Conservation (phyloP, 1,284 basidiomycete species). For the Austroboletus niveus region DNA sequence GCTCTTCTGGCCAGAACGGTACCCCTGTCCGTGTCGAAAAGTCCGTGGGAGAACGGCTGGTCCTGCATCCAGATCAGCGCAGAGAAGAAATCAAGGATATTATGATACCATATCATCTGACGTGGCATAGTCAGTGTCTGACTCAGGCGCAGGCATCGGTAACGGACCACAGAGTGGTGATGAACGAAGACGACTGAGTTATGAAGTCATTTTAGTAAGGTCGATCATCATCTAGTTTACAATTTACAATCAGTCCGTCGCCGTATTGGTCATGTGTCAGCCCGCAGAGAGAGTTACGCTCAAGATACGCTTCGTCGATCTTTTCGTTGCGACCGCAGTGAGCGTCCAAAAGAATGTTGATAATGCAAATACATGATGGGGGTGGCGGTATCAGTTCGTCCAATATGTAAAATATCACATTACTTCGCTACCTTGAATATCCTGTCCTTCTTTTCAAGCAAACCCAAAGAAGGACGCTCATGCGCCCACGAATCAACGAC, state of each 20-base stretch:
- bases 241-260: neutral
- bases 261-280: neutral
- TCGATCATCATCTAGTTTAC: too few species aligned
- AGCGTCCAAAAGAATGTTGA: conserved; percentile 24
- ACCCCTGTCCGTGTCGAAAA: conserved; percentile 35
- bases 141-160: conserved; percentile 6
- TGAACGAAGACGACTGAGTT: neutral
- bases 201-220: neutral
- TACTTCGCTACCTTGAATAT: conserved; percentile 32
- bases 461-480: conserved; percentile 4
- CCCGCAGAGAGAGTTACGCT: too few species aligned
- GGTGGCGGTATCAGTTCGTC: conserved; percentile 26
- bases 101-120: conserved; percentile 12
- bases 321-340: too few species aligned
- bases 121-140: neutral
- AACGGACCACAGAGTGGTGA: neutral
- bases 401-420: conserved; percentile 34
- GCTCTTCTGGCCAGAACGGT: conserved; percentile 29
- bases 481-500: conserved; percentile 14
- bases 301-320: too few species aligned
- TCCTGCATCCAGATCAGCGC: conserved; percentile 29
- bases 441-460: conserved; percentile 18
- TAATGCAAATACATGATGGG: conserved; percentile 28
- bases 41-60: conserved; percentile 34
- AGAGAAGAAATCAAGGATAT: neutral